Percentiles rank a stretch among this genome's conserved stretches.
These are phyloP conservation scores for Sporothrix euskadiensis DNA, from an alignment of 2,329 filamentous ascomycete species.

Conservation along the genomic window DNA sequence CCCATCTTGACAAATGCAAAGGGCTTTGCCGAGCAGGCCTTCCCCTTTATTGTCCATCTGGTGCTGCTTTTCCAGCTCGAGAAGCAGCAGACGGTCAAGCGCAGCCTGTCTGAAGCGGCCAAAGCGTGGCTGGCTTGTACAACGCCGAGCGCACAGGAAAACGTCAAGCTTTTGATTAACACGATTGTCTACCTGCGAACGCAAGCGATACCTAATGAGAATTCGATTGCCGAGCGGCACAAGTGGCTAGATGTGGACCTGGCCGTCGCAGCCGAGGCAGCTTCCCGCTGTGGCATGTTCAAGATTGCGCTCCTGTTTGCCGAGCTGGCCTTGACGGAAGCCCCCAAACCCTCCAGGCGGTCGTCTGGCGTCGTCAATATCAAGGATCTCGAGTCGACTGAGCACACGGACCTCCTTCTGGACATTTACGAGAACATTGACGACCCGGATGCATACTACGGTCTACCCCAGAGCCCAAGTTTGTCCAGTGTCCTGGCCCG, in stretches of 20 bases:
- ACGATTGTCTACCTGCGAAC: constrained; percentile 85
- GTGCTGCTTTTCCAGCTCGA: constrained; percentile 70
- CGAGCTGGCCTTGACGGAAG: constrained; percentile 67
- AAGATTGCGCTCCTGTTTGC: constrained; percentile 82
- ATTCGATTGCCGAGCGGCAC: constrained; percentile 74
- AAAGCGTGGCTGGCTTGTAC: constrained; percentile 61
- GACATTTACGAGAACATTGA: constrained; percentile 89
- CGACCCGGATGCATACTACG: constrained; percentile 95
- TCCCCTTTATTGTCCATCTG: constrained; percentile 84
- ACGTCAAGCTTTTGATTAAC: constrained; percentile 72
- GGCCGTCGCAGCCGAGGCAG: constrained; percentile 66
- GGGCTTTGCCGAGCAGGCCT: constrained; percentile 69
- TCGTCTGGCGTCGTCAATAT: constrained; percentile 57
- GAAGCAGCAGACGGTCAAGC: constrained; percentile 59
- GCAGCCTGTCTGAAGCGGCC: constrained; percentile 64
- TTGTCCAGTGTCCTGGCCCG: constrained; percentile 75
- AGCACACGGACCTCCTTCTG: constrained; percentile 70
- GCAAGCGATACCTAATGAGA: constrained; percentile 72
- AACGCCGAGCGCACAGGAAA: constrained; percentile 53
- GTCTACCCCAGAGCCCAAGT: constrained; percentile 75
- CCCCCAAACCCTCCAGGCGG: constrained; percentile 60
- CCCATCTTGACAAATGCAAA: constrained; percentile 66
- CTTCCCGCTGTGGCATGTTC: constrained; percentile 77
- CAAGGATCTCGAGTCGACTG: constrained; percentile 42
- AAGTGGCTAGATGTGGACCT: constrained; percentile 87